Evolutionary conservation across 2,329 filamentous ascomycete species (phyloP).

Genomic region (Fusarium sp.): DNA sequence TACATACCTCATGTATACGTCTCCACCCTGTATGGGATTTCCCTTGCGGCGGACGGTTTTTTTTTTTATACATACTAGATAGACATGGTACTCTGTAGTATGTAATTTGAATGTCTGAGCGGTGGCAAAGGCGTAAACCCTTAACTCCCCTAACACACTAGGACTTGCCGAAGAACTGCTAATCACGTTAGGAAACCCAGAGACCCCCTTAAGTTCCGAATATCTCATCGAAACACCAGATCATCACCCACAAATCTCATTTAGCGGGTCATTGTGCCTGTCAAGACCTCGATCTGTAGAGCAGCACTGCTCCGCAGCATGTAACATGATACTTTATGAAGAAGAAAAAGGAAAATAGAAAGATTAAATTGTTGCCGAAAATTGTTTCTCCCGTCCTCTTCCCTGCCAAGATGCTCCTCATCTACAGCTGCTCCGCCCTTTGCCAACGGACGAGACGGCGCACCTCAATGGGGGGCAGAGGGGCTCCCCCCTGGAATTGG

Average conservation of each 20-base stretch:
- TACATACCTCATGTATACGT: background rate
- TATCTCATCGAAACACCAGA: slow-evolving; percentile 11
- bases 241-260: slow-evolving; percentile 15
- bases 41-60: background rate
- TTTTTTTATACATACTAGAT: background rate
- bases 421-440: slow-evolving; percentile 16
- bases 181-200: slow-evolving; percentile 6
- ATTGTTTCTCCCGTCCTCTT: slow-evolving; percentile 10
- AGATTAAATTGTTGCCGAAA: slow-evolving; percentile 6
- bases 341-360: background rate
- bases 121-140: slow-evolving; percentile 9
- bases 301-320: background rate
- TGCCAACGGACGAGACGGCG: slow-evolving; percentile 6
- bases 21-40: slow-evolving; percentile 1
- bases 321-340: background rate
- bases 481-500: slow-evolving; percentile 8
- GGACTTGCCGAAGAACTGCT: background rate
- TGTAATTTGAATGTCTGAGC: background rate
- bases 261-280: slow-evolving; percentile 1
- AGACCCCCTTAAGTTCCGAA: background rate
- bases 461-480: slow-evolving; percentile 9
- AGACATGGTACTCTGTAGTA: too few relatives aligned
- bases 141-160: background rate
- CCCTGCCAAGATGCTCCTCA: slow-evolving; percentile 8
- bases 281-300: slow-evolving; percentile 1